Base-by-base conservation (phyloP, 2,329 filamentous ascomycete species). In the Ascocoryne sarcoides region DNA sequence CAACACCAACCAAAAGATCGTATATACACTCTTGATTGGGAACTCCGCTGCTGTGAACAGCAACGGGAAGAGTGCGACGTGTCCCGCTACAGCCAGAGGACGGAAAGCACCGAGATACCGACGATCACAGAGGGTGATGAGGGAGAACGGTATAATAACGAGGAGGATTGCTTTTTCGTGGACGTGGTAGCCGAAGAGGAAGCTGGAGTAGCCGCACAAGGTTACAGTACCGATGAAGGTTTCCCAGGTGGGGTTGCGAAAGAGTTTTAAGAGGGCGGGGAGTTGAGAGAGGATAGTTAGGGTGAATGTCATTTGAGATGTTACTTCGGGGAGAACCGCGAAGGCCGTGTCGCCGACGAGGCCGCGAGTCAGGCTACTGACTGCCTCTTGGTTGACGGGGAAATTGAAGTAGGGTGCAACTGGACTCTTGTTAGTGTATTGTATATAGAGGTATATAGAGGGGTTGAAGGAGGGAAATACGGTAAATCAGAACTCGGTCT, bases 131-230 rank as follows among this genome's bases (percentile, higher is more conserved):
- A 96, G 75, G 0, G 90, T 89, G 45, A 96, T 82, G 46, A 98
- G 73, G 52, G 85, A 93, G 68, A 96, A 96, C 0, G 92, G 92
- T 36, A 96, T 84, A 50, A 98, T 88, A 57, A 96, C 83, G 15
- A 96, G 75, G 16, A 98, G 73, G 42, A 98, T 84, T 1, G 92
- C 92, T 64, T 98, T 98, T 60, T 98, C 92, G 56, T 98, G 92
- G 7, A 98, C 92, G 58, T 98, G 92, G 88, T 90, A 98, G 42
- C 92, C 90, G 54, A 96, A 96, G 8, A 98, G 72, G 65, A 98
- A 98, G 0, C 90, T 95, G 0, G 90, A 84, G 59, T 95, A 98
- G 43, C 86, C 92, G 57, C 92, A 96, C 12, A 96, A 76, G 0
- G 90, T 95, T 32, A 95, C 75, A 0, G 87, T 82, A 3, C 87